Percentiles rank a stretch among this genome's conserved stretches.
Evolutionary conservation across 192 early-diverging fungal genomes (phyloP).

Genomic region (Oehlia diaphana): DNA sequence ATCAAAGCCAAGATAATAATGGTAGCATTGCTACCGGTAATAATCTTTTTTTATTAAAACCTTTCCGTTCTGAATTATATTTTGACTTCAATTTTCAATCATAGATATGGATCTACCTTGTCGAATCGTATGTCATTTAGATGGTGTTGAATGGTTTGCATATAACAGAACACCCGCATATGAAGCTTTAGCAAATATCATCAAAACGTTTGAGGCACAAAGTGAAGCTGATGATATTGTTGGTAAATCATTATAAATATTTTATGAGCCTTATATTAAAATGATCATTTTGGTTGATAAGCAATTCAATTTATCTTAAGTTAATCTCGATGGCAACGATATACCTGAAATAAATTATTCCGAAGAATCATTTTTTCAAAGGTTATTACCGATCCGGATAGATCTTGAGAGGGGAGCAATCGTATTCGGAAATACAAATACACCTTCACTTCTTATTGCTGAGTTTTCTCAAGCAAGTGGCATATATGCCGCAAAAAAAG

Average conservation of each 20-base stretch:
- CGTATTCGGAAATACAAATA: conserved; percentile 68
- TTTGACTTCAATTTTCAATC: not conserved
- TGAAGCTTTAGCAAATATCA: conserved; percentile 49
- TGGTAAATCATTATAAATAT: conserved; percentile 2
- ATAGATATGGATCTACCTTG: conserved; percentile 42
- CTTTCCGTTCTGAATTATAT: not conserved
- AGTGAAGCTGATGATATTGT: not conserved
- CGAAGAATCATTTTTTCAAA: conserved; percentile 49
- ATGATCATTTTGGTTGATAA: not conserved
- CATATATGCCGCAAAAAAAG: conserved; percentile 52
- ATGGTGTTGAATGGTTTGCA: conserved; percentile 80
- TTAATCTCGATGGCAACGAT: conserved; percentile 38
- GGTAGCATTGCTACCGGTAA: not conserved
- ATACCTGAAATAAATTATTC: conserved; percentile 28
- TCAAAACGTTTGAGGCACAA: conserved; percentile 29
- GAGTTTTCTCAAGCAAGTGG: conserved; percentile 60
- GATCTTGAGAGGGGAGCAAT: conserved; percentile 64
- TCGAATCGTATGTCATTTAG: conserved; percentile 62
- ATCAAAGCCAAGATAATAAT: conserved; percentile 25
- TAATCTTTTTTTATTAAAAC: not conserved
- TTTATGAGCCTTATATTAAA: not conserved
- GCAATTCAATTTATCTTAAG: not conserved
- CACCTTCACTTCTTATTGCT: conserved; percentile 59
- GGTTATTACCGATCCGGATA: conserved; percentile 67
- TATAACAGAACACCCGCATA: conserved; percentile 79